Base-by-base conservation (phyloP, 148 eudicot genomes). In the Rhododendron griersonianum region DNA sequence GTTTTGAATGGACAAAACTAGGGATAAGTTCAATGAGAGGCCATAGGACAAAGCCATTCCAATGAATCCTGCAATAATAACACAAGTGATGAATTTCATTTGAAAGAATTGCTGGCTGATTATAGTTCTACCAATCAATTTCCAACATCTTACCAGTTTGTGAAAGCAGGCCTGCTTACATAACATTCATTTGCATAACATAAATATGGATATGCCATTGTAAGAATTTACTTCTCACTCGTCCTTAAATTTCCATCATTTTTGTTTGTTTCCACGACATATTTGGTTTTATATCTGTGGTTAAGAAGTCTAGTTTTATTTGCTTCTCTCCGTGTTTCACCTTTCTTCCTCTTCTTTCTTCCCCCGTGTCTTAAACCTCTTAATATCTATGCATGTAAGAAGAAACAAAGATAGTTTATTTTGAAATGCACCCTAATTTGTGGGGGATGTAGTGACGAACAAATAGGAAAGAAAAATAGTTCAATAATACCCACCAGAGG, bases 41-140 rank as follows among this genome's bases (percentile, higher is more conserved):
- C 99, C 99, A 86, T 96, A 96, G 55, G 99, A 96, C 85, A 96
- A 83, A 47, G 98, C 98, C 98, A 96, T 95, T 82, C 99, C 99
- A 65, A 96, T 93, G 83, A 95, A 95, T 85, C 99, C 99, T 96
- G 95, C 91, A 91, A 83, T 53, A 75, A 10, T 23, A 28, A 30
- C 23, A 19, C 25, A 23, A 45, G 57, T 33, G 21, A 41, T 25
- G 77, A 86, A 75, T 47, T 35, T 61, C 61, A 28, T 16, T 39
- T 47, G 45, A 45, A 74, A n/a, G 74, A 75, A 23, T 33, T 44
- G 30, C 30, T 23, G 5, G 16, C 57, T 45, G 35, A 21, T n/a
- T 39, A 11, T 3, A 47, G 19, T n/a, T 78, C 35, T 47, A n/a
- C 23, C 47, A 59, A 57, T 37, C 35, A 19, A 19, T 23, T 28